These are phyloP conservation scores for Termitomyces bulborhizus DNA, from an alignment of 768 basidiomycete species.

Conservation along the genomic window DNA sequence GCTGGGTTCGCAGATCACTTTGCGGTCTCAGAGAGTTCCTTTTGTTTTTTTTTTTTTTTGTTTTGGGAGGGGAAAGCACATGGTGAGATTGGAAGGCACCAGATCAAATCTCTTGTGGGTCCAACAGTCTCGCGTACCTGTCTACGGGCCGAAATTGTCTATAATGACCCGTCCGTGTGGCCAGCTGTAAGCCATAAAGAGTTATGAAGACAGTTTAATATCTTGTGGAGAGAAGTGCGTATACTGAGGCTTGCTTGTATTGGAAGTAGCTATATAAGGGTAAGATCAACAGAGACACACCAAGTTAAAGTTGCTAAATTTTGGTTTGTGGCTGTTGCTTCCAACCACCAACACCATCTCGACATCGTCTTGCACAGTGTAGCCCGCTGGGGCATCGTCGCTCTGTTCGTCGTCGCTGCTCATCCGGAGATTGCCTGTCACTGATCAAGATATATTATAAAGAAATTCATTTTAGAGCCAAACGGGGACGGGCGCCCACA, in stretches of 20 bases:
- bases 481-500: conserved; percentile 18
- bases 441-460: conserved; percentile 16
- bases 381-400: background rate
- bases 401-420: conserved; percentile 5
- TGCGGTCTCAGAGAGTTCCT: no score
- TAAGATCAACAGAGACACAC: conserved; percentile 16
- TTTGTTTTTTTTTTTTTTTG: no score
- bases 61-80: no score
- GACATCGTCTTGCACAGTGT: background rate
- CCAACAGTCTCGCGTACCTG: background rate
- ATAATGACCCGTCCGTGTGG: no score
- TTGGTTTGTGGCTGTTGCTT: conserved; percentile 10
- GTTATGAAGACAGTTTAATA: no score
- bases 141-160: no score
- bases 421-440: conserved; percentile 13
- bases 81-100: background rate
- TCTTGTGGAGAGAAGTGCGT: no score
- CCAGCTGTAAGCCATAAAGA: no score
- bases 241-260: no score
- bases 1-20: no score
- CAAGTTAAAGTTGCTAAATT: conserved; percentile 1
- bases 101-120: background rate
- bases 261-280: conserved; percentile 9
- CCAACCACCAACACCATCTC: conserved; percentile 2
- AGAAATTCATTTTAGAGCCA: conserved; percentile 9